Conservation (phyloP, 768 basidiomycete genomes). For the Amanita thiersii region DNA sequence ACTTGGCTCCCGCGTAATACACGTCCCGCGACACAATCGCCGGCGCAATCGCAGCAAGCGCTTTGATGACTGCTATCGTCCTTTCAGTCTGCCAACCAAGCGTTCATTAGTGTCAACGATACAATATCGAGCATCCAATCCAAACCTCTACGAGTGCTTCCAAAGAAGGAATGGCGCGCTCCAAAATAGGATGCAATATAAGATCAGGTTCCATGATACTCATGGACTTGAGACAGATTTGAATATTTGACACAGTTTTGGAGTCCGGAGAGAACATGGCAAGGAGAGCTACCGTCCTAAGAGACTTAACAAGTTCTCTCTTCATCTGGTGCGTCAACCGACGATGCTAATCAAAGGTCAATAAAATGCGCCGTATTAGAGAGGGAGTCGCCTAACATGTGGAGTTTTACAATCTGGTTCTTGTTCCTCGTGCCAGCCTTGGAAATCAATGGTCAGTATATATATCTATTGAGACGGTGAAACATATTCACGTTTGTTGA, state of each 20-base stretch:
- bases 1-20: constrained; percentile 77
- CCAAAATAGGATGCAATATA: constrained; percentile 72
- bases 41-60: constrained; percentile 72
- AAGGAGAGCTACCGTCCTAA: constrained; percentile 77
- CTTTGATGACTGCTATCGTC: constrained; percentile 80
- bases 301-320: constrained; percentile 74
- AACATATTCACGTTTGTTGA: constrained; percentile 58
- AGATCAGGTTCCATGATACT: constrained; percentile 81
- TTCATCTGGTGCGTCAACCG: constrained; percentile 73
- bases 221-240: constrained; percentile 77
- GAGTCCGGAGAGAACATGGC: constrained; percentile 86
- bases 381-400: constrained; percentile 23
- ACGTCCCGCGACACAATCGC: constrained; percentile 73
- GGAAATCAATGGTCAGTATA: constrained; percentile 4
- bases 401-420: constrained; percentile 77
- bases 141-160: constrained; percentile 80
- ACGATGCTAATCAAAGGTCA: constrained; percentile 42
- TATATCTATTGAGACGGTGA: not conserved
- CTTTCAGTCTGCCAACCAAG: constrained; percentile 60
- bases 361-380: constrained; percentile 1
- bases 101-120: constrained; percentile 6
- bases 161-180: constrained; percentile 80
- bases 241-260: constrained; percentile 65
- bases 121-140: constrained; percentile 2
- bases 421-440: constrained; percentile 77